phyloP scores from a whole-genome alignment of 179 eudicot genomes.

The Silene noctiflora region DNA sequence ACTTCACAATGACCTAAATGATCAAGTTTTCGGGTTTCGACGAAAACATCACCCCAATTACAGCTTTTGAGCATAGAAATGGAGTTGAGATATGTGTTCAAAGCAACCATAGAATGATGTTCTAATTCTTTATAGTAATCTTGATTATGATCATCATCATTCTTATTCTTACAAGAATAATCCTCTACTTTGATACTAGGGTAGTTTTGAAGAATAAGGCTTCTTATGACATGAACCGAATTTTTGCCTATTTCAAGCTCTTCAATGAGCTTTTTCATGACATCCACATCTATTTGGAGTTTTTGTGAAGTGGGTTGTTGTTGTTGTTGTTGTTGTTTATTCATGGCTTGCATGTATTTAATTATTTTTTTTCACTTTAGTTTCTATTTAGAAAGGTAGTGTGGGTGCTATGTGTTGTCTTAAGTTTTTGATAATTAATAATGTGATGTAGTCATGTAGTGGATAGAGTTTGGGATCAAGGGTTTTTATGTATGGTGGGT shows the following conservation, averaged over 20 bases:
- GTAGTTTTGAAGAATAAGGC: constrained; percentile 14
- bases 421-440: background rate
- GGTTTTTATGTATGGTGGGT: background rate
- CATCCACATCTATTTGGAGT: constrained; percentile 8
- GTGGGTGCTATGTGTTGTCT: background rate
- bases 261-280: constrained; percentile 16
- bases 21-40: background rate
- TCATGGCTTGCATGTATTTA: background rate
- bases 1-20: background rate
- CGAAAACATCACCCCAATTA: background rate
- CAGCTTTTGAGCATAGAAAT: constrained; percentile 14
- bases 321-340: no score
- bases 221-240: constrained; percentile 29
- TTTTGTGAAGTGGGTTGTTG: constrained; percentile 14
- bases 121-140: constrained; percentile 9
- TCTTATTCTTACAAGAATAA: background rate
- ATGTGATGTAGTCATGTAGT: background rate
- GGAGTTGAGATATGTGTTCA: constrained; percentile 10
- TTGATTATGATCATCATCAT: background rate
- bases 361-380: no score
- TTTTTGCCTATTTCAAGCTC: constrained; percentile 30
- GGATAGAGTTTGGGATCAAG: background rate
- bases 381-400: background rate
- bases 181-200: constrained; percentile 11
- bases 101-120: constrained; percentile 20